Evolutionary conservation across 2,329 filamentous ascomycete genomes (phyloP).

Genomic region (Diaporthe sp.): DNA sequence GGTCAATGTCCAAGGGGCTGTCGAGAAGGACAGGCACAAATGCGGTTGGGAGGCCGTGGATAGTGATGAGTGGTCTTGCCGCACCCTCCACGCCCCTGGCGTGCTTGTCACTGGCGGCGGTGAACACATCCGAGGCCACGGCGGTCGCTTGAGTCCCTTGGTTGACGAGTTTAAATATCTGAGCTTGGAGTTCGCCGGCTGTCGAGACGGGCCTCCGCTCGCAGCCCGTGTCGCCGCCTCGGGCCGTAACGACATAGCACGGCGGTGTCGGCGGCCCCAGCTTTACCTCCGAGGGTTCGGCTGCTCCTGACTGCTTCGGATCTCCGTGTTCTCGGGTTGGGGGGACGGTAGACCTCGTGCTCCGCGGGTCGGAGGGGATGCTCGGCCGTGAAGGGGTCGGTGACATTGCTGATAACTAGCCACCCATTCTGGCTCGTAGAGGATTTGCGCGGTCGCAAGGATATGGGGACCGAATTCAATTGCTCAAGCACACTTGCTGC

Average conservation of each 20-base stretch:
- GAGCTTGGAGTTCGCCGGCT: constrained; percentile 42
- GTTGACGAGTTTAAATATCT: constrained; percentile 18
- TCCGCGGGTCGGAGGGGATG: neutral
- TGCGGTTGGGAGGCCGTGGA: constrained; percentile 46
- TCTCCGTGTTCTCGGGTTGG: neutral
- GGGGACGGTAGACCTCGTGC: neutral
- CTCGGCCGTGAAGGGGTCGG: neutral
- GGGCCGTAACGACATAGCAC: constrained; percentile 35
- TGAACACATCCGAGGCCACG: neutral
- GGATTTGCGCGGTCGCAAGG: neutral
- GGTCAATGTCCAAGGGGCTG: constrained; percentile 47
- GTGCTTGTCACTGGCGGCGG: neutral
- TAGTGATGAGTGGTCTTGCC: constrained; percentile 45
- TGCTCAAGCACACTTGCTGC: neutral
- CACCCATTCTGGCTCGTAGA: neutral
- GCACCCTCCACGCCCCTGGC: neutral
- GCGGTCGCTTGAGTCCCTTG: neutral
- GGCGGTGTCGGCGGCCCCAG: neutral
- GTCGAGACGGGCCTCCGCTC: constrained; percentile 39
- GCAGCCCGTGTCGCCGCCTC: constrained; percentile 35
- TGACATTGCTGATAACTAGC: constrained; percentile 4
- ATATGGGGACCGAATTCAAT: neutral
- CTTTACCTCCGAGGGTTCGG: neutral
- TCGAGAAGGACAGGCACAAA: constrained; percentile 44
- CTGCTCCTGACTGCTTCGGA: neutral